phyloP scores from a whole-genome alignment of 2,329 filamentous ascomycete genomes.

The Metarhizium anisopliae region DNA sequence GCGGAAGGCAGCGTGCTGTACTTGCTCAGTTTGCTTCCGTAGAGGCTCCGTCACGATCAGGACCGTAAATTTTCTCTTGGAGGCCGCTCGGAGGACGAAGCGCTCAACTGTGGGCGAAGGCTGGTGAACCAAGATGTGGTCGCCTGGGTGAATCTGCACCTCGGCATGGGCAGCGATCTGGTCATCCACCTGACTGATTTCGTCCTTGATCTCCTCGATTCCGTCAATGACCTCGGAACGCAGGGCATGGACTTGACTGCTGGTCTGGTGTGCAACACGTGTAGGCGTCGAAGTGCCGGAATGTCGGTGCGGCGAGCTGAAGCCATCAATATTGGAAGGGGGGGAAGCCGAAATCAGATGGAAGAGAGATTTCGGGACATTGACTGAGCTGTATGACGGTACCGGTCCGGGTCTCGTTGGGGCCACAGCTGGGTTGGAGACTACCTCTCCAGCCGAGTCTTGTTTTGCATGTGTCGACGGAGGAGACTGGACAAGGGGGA shows the following conservation, averaged over 20 bases:
- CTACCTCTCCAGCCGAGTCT: conserved; percentile 21
- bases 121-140: conserved; percentile 83
- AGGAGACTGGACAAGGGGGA: conserved; percentile 19
- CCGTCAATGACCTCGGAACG: conserved; percentile 88
- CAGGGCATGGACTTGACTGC: conserved; percentile 55
- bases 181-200: conserved; percentile 85
- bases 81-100: conserved; percentile 79
- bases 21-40: conserved; percentile 26
- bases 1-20: conserved; percentile 48
- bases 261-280: conserved; percentile 25
- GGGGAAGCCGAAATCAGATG: conserved; percentile 71
- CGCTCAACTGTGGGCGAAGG: conserved; percentile 81
- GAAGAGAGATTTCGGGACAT: conserved; percentile 70
- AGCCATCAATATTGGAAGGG: conserved; percentile 30
- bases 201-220: conserved; percentile 92
- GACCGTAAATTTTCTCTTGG: conserved; percentile 86
- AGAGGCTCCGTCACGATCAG: conserved; percentile 64
- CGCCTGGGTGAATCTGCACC: conserved; percentile 86
- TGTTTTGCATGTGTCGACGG: conserved; percentile 25
- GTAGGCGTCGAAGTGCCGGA: conserved; percentile 43
- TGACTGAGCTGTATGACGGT: conserved; percentile 54
- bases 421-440: conserved; percentile 18
- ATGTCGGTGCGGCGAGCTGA: conserved; percentile 35
- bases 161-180: conserved; percentile 84
- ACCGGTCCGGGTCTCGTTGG: conserved; percentile 50